A percentile compares a stretch with the other conserved stretches of the same genome.
Conservation (phyloP, 306 rosid species). For the Malus sieversii region DNA sequence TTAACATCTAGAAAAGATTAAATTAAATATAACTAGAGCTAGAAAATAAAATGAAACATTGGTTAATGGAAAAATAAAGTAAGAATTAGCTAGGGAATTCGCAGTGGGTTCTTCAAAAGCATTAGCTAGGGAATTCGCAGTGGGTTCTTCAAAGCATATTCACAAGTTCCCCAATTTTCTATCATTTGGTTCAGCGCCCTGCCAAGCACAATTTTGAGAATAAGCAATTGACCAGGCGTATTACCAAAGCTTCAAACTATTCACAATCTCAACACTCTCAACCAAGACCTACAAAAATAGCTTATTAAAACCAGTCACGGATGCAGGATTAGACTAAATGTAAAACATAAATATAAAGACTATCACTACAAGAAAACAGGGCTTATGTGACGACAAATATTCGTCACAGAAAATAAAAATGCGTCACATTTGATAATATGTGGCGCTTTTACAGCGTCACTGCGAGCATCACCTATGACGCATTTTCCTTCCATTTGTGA, state of each 20-base stretch:
- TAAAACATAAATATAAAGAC: too few relatives aligned
- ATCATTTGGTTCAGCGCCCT: constrained; percentile 50
- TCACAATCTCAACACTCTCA: background rate
- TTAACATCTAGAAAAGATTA: background rate
- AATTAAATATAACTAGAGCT: background rate
- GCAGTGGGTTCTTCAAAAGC: constrained; percentile 40
- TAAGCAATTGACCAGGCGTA: background rate
- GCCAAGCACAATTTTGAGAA: background rate
- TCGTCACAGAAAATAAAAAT: too few relatives aligned
- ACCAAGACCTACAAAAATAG: background rate
- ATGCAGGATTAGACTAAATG: background rate
- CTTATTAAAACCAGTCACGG: background rate
- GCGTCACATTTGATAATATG: too few relatives aligned
- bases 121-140: constrained; percentile 49
- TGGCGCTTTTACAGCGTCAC: too few relatives aligned
- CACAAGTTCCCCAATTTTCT: constrained; percentile 46
- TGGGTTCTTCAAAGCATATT: constrained; percentile 47
- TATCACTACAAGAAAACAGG: too few relatives aligned
- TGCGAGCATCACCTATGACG: too few relatives aligned
- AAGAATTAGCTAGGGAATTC: constrained; percentile 30
- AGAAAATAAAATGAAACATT: background rate
- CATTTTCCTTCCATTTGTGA: too few relatives aligned
- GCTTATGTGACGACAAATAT: too few relatives aligned
- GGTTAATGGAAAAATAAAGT: background rate
- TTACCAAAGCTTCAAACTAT: background rate